phyloP scores from a whole-genome alignment of 768 basidiomycete species.

The Boletus fagicola region DNA sequence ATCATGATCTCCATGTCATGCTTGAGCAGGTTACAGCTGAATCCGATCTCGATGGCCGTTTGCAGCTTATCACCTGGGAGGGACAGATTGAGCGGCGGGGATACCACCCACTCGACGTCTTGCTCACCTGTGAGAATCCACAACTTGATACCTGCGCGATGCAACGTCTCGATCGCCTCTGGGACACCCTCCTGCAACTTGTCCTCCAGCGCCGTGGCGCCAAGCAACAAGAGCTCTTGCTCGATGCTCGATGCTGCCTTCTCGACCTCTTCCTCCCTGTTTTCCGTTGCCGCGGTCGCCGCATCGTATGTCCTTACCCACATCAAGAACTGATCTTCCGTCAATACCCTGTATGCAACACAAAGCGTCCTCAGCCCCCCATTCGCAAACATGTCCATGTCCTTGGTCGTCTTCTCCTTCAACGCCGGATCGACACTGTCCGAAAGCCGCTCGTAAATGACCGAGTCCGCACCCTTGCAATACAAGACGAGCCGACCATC shows the following conservation, averaged over 20 bases:
- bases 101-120: conserved; percentile 1
- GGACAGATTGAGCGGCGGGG: not conserved
- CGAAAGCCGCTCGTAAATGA: conserved; percentile 86
- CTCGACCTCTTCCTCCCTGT: conserved; percentile 90
- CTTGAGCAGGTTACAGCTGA: conserved; percentile 93
- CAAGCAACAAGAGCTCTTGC: conserved; percentile 77
- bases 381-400: conserved; percentile 95
- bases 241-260: conserved; percentile 84
- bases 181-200: conserved; percentile 97
- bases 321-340: conserved; percentile 77
- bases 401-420: conserved; percentile 75
- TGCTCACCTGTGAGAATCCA: conserved; percentile 91
- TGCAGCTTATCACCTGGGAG: conserved; percentile 87
- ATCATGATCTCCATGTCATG: conserved; percentile 97
- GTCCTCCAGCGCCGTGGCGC: conserved; percentile 95
- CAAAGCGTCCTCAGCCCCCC: conserved; percentile 89
- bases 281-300: conserved; percentile 71
- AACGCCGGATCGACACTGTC: conserved; percentile 68
- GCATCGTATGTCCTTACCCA: conserved; percentile 83
- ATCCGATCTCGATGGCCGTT: conserved; percentile 97
- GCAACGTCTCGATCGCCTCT: conserved; percentile 89
- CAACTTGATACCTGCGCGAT: conserved; percentile 92
- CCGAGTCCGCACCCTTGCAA: conserved; percentile 96
- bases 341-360: conserved; percentile 75
- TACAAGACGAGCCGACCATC: conserved; percentile 82